Conservation (phyloP, 2,329 filamentous ascomycete species). For the Ascosphaera pollenicola region DNA sequence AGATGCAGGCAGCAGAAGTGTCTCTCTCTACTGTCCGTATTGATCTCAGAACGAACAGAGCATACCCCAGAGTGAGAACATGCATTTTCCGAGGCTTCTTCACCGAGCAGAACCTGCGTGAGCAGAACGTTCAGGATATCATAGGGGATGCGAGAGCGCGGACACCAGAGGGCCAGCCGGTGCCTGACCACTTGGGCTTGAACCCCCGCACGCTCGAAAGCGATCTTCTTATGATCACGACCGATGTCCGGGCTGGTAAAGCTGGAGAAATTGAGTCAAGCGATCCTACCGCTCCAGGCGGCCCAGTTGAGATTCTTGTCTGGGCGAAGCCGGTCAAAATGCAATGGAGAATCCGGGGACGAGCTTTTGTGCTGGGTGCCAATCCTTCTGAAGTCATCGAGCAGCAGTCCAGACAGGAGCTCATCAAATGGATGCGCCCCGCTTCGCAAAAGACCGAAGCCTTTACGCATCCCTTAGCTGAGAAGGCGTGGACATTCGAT, state of each 20-base stretch:
- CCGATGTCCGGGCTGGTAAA: conserved; percentile 76
- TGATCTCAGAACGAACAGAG: conserved; percentile 2
- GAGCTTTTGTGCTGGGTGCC: conserved; percentile 55
- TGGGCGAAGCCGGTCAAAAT: conserved; percentile 50
- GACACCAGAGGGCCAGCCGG: conserved; percentile 3
- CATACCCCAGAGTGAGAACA: conserved; percentile 40
- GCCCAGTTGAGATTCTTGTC: conserved; percentile 59
- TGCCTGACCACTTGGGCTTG: conserved; percentile 4
- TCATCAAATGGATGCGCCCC: conserved; percentile 31
- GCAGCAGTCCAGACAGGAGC: conserved; percentile 29
- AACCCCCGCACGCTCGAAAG: conserved; percentile 53
- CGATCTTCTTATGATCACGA: conserved; percentile 66
- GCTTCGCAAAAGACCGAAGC: not conserved
- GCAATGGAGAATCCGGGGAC: conserved; percentile 71
- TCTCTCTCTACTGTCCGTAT: conserved; percentile 4
- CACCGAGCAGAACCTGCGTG: conserved; percentile 38
- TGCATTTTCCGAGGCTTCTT: conserved; percentile 78
- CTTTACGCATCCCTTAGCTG: conserved; percentile 4
- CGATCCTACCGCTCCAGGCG: conserved; percentile 37
- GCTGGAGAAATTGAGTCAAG: conserved; percentile 43
- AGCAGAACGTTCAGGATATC: conserved; percentile 51
- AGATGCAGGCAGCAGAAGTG: conserved; percentile 2
- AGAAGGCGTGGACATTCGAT: conserved; percentile 48
- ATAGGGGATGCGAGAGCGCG: conserved; percentile 18
- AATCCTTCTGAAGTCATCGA: conserved; percentile 32